A percentile compares a stretch with the other conserved stretches of the same genome.
Conservation (phyloP, 805 yeast genomes). For the Lachancea mirantina region DNA sequence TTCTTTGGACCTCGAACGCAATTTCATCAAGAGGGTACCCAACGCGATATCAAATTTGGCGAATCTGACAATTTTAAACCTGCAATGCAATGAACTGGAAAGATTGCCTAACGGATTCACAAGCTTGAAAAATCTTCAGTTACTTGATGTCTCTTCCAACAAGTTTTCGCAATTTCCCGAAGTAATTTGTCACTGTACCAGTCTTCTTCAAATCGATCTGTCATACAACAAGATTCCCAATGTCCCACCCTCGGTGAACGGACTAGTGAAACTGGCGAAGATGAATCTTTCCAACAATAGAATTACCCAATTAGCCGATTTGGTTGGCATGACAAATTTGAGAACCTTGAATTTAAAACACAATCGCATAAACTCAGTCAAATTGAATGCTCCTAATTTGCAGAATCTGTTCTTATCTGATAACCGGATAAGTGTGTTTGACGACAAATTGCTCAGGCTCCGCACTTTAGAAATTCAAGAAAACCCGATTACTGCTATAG, state of each 20-base stretch:
- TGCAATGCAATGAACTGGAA: constrained; percentile 70
- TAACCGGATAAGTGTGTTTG: constrained; percentile 65
- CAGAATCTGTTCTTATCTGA: constrained; percentile 71
- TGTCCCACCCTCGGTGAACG: constrained; percentile 56
- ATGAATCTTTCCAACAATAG: constrained; percentile 71
- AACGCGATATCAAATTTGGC: constrained; percentile 45
- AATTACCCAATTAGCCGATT: constrained; percentile 36
- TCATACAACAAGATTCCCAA: constrained; percentile 67
- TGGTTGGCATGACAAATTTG: constrained; percentile 48
- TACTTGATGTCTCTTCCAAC: constrained; percentile 76
- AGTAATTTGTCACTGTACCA: constrained; percentile 51
- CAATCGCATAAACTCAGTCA: constrained; percentile 45
- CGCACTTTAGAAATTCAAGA: constrained; percentile 67
- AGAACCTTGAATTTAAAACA: constrained; percentile 72
- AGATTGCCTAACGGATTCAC: constrained; percentile 56
- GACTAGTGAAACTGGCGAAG: constrained; percentile 53
- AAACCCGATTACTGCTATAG: constrained; percentile 64
- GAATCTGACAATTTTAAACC: constrained; percentile 50
- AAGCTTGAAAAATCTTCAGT: constrained; percentile 44
- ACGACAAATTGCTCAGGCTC: constrained; percentile 53
- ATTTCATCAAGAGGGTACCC: constrained; percentile 62
- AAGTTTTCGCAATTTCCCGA: constrained; percentile 56
- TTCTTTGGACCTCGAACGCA: constrained; percentile 67
- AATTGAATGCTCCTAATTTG: constrained; percentile 43
- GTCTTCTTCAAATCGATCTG: constrained; percentile 61